Evolutionary conservation across 2,329 filamentous ascomycete species (phyloP), one percentile per base, ranked within the genome.

Genomic region (Paecilomyces sp.): DNA sequence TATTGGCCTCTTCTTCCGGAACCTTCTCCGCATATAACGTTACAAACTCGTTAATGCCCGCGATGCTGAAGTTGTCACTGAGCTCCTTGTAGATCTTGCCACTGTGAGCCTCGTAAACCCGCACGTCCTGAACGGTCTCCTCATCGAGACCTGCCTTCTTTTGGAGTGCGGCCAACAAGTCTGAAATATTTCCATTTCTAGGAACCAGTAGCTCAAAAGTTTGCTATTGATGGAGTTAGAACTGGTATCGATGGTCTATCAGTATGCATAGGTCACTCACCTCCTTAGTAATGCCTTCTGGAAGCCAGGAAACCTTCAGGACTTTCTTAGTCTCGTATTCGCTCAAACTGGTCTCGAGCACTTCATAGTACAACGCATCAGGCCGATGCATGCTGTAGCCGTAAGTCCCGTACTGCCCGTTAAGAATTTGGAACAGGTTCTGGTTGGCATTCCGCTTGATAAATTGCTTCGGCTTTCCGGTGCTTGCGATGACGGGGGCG

Each of bases 261-360:
- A 18, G 18, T 15, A 22, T n/a, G 13, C 9, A 3, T 33, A 34
- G 36, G 28, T 22, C 15, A 71, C 82, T 74, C 76, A 91, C 90
- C 78, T 96, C 92, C 79, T 97, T 97, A 11, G 86, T 86, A 63
- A 97, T 88, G 52, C 94, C 94, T 63, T 99, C 94, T 50, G 88
- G 89, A 54, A 99, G 80, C 86, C 89, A 93, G 1, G 82, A 90
- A 55, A 99, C 78, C 73, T 90, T 93, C 63, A 97, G 79, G 60
- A 80, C 85, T 79, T 95, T 97, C 80, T 96, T 94, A 59, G 90
- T 94, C 70, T 99, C 94, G 52, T 96, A 82, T 74, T 99, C 95
- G 25, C 90, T 89, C 54, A 99, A 78, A 68, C 91, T 96, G 80
- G 97, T 96, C 63, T 99, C 94, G 50, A 99, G 79, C 30, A 97